Percentiles rank a stretch among this genome's conserved stretches.
These are phyloP conservation scores for Candida maris DNA, from an alignment of 805 yeast genomes.

Conservation along the genomic window DNA sequence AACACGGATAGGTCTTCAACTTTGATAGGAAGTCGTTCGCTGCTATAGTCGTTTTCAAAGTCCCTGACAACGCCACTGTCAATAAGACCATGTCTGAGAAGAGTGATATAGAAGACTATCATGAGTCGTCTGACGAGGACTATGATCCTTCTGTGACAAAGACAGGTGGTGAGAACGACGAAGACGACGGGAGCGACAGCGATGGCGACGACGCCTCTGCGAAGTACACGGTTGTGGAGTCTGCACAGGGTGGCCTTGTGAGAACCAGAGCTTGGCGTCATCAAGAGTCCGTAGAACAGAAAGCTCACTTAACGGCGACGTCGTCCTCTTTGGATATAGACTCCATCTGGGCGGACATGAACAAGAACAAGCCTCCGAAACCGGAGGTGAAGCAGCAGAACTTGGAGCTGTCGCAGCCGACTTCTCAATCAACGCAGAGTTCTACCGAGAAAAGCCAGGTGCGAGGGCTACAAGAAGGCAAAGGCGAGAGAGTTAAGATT, in stretches of 20 bases:
- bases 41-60: too few relatives aligned
- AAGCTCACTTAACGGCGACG: conserved; percentile 17
- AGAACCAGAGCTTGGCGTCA: conserved; percentile 65
- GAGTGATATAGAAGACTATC: conserved; percentile 41
- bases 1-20: too few relatives aligned
- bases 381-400: neutral
- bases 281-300: conserved; percentile 29
- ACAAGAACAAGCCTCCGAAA: conserved; percentile 20
- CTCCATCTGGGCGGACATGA: conserved; percentile 54
- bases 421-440: neutral
- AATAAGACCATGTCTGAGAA: conserved; percentile 8
- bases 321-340: conserved; percentile 38
- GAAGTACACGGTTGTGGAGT: conserved; percentile 53
- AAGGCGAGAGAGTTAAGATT: conserved; percentile 62
- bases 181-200: conserved; percentile 32
- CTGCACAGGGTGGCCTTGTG: conserved; percentile 58
- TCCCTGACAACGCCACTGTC: too few relatives aligned
- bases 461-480: neutral
- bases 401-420: neutral
- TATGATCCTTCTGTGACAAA: conserved; percentile 37
- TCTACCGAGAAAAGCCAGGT: neutral
- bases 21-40: too few relatives aligned
- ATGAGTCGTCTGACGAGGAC: conserved; percentile 58
- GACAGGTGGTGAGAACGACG: conserved; percentile 29
- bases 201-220: conserved; percentile 28